Conservation (phyloP, 345 rosid genomes). For the Bruguiera sexangula region DNA sequence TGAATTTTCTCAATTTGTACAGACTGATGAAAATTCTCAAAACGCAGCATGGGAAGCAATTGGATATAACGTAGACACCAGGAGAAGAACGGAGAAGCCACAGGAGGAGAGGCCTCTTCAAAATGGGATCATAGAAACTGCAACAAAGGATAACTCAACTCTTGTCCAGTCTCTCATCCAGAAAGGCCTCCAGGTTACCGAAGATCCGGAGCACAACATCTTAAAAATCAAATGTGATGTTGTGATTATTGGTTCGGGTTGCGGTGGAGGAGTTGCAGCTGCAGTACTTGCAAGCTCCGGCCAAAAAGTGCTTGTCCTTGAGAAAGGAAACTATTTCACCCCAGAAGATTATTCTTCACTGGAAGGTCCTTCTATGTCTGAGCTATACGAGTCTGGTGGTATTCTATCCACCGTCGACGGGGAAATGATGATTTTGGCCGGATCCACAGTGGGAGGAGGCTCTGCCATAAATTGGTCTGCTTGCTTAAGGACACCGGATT, state of each 20-base stretch:
- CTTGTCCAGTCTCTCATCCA: conserved; percentile 37
- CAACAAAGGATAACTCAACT: conserved; percentile 33
- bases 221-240: conserved; percentile 59
- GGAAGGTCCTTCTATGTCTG: conserved; percentile 62
- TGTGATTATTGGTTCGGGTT: conserved; percentile 58
- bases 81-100: conserved; percentile 18
- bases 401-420: conserved; percentile 43
- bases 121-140: conserved; percentile 19
- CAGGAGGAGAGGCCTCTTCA: conserved; percentile 20
- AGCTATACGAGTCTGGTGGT: conserved; percentile 47
- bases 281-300: conserved; percentile 62
- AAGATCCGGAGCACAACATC: conserved; percentile 31
- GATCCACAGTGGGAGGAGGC: conserved; percentile 67
- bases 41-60: conserved; percentile 70
- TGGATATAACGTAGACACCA: conserved; percentile 46
- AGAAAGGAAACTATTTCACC: conserved; percentile 65
- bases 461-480: conserved; percentile 69
- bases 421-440: conserved; percentile 46
- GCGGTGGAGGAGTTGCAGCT: conserved; percentile 79
- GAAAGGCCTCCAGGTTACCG: conserved; percentile 49
- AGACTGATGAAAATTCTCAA: conserved; percentile 45
- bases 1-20: conserved; percentile 1
- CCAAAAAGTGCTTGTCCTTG: conserved; percentile 52
- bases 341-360: conserved; percentile 49
- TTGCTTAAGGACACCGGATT: conserved; percentile 45